Evolutionary conservation across 108 stramenopile species (phyloP).

Genomic region (Pseudonitzschia pungens): DNA sequence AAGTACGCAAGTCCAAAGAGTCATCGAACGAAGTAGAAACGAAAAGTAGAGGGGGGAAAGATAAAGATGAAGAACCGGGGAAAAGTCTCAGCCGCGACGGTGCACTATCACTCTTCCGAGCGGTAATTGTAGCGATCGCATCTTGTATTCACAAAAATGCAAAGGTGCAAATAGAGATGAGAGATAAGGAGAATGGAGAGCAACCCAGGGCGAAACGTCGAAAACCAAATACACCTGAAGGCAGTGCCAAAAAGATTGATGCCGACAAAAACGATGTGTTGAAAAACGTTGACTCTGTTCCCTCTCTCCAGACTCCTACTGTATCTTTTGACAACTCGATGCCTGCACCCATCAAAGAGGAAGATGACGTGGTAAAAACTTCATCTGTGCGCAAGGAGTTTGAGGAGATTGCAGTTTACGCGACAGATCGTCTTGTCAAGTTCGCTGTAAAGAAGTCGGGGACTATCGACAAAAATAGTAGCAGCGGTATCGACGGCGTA

Average conservation of each 20-base stretch:
- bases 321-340: slow-evolving; percentile 38
- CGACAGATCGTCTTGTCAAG: slow-evolving; percentile 62
- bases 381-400: slow-evolving; percentile 60
- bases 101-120: slow-evolving; percentile 58
- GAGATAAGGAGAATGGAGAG: slow-evolving; percentile 5
- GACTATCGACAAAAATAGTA: background rate
- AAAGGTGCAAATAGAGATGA: slow-evolving; percentile 39
- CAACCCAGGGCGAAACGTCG: slow-evolving; percentile 31
- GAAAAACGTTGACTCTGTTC: slow-evolving; percentile 39
- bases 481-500: background rate
- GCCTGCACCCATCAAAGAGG: slow-evolving; percentile 27
- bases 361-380: slow-evolving; percentile 21
- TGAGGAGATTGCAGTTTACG: slow-evolving; percentile 67
- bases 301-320: slow-evolving; percentile 48
- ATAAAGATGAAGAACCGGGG: slow-evolving; percentile 34
- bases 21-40: background rate
- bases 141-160: slow-evolving; percentile 52
- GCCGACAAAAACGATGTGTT: slow-evolving; percentile 1
- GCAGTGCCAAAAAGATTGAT: slow-evolving; percentile 11
- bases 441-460: slow-evolving; percentile 36
- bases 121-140: slow-evolving; percentile 64
- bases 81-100: slow-evolving; percentile 40
- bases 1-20: slow-evolving; percentile 3
- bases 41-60: slow-evolving; percentile 7
- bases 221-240: slow-evolving; percentile 29